Evolutionary conservation across 805 yeast genomes (phyloP).

Genomic region (Monosporozyma aerobia): DNA sequence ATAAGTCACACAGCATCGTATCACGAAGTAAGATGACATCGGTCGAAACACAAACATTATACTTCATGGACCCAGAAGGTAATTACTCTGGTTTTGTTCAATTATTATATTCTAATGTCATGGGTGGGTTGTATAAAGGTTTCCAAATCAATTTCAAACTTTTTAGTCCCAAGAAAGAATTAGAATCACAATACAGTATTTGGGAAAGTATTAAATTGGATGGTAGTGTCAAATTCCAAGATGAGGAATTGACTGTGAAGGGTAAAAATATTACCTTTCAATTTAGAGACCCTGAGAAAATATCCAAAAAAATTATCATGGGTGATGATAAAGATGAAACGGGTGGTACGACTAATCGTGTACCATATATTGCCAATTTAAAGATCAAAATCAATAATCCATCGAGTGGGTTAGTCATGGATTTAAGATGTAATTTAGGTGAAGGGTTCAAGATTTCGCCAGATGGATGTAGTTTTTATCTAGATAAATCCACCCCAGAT

Average conservation of each 20-base stretch:
- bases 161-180: constrained; percentile 16
- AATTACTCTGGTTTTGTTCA: constrained; percentile 43
- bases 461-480: constrained; percentile 62
- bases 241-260: constrained; percentile 13
- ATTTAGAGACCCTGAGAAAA: constrained; percentile 7
- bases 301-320: not conserved
- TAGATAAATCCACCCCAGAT: constrained; percentile 37
- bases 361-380: constrained; percentile 8
- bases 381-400: constrained; percentile 11
- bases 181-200: constrained; percentile 27
- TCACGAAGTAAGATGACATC: constrained; percentile 26
- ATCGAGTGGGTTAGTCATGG: constrained; percentile 2
- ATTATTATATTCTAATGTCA: constrained; percentile 41
- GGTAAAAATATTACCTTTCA: constrained; percentile 15
- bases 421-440: constrained; percentile 15
- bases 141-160: constrained; percentile 45
- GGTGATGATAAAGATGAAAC: not conserved
- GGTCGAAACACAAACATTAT: constrained; percentile 48
- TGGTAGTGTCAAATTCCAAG: constrained; percentile 10
- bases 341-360: not conserved
- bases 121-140: constrained; percentile 43
- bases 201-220: constrained; percentile 42
- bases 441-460: constrained; percentile 70
- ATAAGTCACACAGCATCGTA: not conserved
- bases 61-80: constrained; percentile 38